A percentile compares a stretch with the other conserved stretches of the same genome.
Evolutionary conservation across 495 filamentous ascomycete species (phyloP).

Genomic region (Jackrogersella minutella): DNA sequence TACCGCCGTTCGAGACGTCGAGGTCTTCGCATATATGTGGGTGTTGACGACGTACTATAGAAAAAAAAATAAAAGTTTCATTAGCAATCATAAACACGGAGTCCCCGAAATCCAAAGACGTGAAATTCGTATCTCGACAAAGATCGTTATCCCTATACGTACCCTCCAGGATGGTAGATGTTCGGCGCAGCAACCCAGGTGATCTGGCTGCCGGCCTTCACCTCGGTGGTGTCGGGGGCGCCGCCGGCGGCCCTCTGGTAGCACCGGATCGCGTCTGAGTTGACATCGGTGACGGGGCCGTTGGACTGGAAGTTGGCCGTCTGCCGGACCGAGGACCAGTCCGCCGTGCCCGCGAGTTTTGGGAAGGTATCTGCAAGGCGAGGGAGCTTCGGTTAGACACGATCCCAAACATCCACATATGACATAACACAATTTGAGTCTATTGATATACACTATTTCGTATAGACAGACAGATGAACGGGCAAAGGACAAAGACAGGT

Average conservation of each 20-base stretch:
- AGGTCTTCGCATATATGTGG: neutral
- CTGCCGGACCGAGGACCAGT: slow-evolving; percentile 60
- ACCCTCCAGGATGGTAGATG: slow-evolving; percentile 58
- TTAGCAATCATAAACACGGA: neutral
- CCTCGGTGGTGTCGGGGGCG: slow-evolving; percentile 49
- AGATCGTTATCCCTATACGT: slow-evolving; percentile 9
- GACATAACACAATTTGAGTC: neutral
- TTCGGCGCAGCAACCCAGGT: slow-evolving; percentile 55
- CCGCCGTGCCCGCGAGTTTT: slow-evolving; percentile 45
- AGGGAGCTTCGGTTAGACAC: slow-evolving; percentile 40
- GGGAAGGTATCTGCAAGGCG: slow-evolving; percentile 38
- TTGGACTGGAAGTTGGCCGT: slow-evolving; percentile 61
- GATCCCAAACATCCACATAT: no score
- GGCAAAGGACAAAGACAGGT: neutral
- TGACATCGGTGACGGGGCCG: slow-evolving; percentile 60
- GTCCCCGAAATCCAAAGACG: no score
- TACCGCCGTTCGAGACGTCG: neutral
- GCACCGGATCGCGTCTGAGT: slow-evolving; percentile 57
- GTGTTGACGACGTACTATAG: slow-evolving; percentile 17
- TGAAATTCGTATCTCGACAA: neutral
- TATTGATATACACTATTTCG: neutral
- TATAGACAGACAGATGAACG: no score
- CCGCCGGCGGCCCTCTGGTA: slow-evolving; percentile 56
- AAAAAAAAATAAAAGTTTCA: slow-evolving; percentile 1
- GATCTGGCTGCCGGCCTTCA: slow-evolving; percentile 56